These are phyloP conservation scores for Lipomyces oligophaga DNA, from an alignment of 805 yeast genomes.

Conservation along the genomic window DNA sequence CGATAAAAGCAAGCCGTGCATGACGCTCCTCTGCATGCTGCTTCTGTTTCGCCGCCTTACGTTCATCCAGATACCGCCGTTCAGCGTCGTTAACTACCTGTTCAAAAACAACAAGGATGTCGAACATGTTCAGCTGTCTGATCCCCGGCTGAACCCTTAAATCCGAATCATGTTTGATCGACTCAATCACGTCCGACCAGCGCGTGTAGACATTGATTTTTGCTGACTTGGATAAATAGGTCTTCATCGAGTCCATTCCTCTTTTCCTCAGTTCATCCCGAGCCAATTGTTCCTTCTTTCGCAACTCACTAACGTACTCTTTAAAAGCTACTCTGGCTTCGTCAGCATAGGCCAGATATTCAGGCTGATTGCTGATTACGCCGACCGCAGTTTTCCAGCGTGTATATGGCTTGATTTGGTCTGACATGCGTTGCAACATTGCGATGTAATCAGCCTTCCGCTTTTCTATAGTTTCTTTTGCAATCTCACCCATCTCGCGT, in stretches of 20 bases:
- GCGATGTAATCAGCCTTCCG: conserved; percentile 49
- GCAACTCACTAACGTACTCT: conserved; percentile 11
- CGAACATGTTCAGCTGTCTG: conserved; percentile 48
- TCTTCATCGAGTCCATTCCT: conserved; percentile 13
- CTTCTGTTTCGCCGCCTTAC: conserved; percentile 34
- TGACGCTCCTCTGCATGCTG: conserved; percentile 58
- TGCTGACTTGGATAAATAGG: conserved; percentile 4
- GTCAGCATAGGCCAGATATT: conserved; percentile 17
- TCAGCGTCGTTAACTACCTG: conserved; percentile 38
- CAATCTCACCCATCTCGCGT: conserved; percentile 33
- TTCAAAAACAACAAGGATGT: conserved; percentile 54
- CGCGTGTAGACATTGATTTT: conserved; percentile 9
- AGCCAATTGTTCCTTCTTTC: conserved; percentile 5
- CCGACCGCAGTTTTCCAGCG: conserved; percentile 25
- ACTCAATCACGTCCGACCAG: conserved; percentile 19
- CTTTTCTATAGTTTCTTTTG: conserved; percentile 51
- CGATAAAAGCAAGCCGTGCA: conserved; percentile 60
- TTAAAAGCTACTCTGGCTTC: conserved; percentile 14
- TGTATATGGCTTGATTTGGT: conserved; percentile 27
- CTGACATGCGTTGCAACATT: conserved; percentile 34
- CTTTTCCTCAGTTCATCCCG: conserved; percentile 34
- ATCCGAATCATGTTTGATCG: conserved; percentile 33
- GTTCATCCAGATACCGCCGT: conserved; percentile 31
- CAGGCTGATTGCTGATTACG: conserved; percentile 6
- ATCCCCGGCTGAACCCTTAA: conserved; percentile 32